phyloP scores from a whole-genome alignment of 345 rosid genomes.

The Xanthoceras sorbifolium region DNA sequence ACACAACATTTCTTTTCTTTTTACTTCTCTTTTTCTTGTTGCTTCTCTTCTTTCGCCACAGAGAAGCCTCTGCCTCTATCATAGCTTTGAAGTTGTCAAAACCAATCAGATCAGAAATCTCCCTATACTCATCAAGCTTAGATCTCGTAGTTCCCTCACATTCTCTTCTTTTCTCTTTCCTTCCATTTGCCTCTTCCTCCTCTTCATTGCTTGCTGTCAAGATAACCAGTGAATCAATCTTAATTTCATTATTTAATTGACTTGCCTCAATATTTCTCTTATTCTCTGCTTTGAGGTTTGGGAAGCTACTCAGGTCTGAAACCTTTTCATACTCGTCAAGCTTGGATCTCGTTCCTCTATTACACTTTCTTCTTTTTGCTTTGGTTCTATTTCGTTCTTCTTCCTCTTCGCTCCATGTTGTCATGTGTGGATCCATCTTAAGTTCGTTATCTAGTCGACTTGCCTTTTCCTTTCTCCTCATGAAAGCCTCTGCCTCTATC shows the following conservation, averaged over 20 bases:
- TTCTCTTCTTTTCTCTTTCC: not conserved
- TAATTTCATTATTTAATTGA: too few relatives aligned
- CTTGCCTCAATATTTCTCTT: slow-evolving; percentile 3
- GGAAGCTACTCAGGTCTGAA: not conserved
- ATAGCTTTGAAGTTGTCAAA: slow-evolving; percentile 22
- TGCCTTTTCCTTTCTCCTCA: slow-evolving; percentile 5
- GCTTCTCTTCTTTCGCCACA: slow-evolving; percentile 18
- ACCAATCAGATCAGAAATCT: slow-evolving; percentile 14
- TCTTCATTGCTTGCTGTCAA: not conserved
- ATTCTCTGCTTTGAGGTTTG: slow-evolving; percentile 24
- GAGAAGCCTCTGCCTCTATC: slow-evolving; percentile 20
- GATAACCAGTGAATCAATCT: too few relatives aligned
- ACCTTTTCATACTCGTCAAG: too few relatives aligned
- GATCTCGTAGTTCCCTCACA: not conserved
- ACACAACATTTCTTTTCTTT: not conserved
- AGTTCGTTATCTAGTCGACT: too few relatives aligned
- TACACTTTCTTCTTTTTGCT: too few relatives aligned
- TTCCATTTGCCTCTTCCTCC: not conserved
- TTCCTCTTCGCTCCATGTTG: too few relatives aligned
- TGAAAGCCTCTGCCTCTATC: slow-evolving; percentile 16
- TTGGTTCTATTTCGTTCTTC: too few relatives aligned
- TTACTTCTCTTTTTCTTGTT: not conserved
- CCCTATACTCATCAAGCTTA: slow-evolving; percentile 15
- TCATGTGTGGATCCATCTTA: too few relatives aligned
- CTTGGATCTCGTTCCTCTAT: too few relatives aligned